A percentile compares a stretch with the other conserved stretches of the same genome.
These are phyloP conservation scores for Aspergillus bridgeri DNA, from an alignment of 495 filamentous ascomycete genomes.

Conservation along the genomic window DNA sequence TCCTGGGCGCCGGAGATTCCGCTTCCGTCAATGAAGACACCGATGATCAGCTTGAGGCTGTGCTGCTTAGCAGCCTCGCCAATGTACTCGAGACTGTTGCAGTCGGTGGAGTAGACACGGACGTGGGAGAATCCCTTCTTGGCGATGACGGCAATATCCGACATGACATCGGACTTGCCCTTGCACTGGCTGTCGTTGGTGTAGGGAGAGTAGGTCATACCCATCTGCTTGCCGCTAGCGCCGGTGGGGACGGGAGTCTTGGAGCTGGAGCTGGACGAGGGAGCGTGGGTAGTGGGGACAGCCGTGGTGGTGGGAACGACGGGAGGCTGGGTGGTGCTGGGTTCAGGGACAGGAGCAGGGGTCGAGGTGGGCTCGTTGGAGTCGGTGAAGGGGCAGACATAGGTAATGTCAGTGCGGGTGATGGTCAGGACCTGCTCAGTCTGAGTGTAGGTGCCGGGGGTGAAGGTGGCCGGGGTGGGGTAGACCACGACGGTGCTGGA, in stretches of 20 bases:
- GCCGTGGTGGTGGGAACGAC: conserved; percentile 20
- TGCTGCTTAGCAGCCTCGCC: conserved; percentile 57
- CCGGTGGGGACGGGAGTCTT: conserved; percentile 16
- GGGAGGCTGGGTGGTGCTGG: conserved; percentile 11
- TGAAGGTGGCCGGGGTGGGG: conserved; percentile 61
- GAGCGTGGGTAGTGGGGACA: conserved; percentile 17
- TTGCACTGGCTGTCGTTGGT: conserved; percentile 62
- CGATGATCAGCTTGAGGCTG: conserved; percentile 75
- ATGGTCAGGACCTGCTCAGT: conserved; percentile 63
- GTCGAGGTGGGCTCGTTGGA: conserved; percentile 23
- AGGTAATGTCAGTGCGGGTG: conserved; percentile 63
- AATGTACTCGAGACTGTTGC: conserved; percentile 71
- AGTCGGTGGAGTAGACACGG: conserved; percentile 92
- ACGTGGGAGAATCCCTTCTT: conserved; percentile 72
- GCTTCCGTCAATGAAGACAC: conserved; percentile 71
- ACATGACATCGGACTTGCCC: conserved; percentile 51
- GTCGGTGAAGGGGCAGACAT: conserved; percentile 68
- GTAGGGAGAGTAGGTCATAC: conserved; percentile 93
- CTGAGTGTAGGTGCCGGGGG: conserved; percentile 72
- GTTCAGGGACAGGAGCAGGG: conserved; percentile 19
- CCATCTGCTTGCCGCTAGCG: conserved; percentile 59
- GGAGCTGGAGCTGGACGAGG: conserved; percentile 15
- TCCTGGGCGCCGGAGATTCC: conserved; percentile 57
- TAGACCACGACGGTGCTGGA: conserved; percentile 57
- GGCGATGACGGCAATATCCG: conserved; percentile 67